These are phyloP conservation scores for Calamus simplicifolius DNA, from an alignment of 176 grass and related monocot genomes.

Conservation along the genomic window DNA sequence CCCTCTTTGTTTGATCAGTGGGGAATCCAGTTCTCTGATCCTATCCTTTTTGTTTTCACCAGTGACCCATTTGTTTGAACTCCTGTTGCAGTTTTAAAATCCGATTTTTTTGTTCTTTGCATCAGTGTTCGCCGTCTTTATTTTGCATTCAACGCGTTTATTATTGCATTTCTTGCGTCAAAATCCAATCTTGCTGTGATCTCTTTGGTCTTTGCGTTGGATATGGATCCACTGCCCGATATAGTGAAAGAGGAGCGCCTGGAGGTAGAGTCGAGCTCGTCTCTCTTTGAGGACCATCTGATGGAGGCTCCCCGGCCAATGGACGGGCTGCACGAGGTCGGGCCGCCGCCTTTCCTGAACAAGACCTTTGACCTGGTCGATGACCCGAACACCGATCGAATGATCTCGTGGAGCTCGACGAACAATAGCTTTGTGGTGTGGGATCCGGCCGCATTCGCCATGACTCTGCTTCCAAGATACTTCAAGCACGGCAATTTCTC, in stretches of 20 bases:
- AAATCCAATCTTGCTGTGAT: background rate
- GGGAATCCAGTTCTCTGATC: no score
- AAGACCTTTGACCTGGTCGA: constrained; percentile 15
- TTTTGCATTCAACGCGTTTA: no score
- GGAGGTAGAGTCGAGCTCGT: background rate
- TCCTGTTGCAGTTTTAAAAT: no score
- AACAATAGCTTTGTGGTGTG: constrained; percentile 14
- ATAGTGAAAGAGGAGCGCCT: constrained; percentile 9
- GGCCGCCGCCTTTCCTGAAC: constrained; percentile 13
- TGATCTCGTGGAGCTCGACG: constrained; percentile 2
- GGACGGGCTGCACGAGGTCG: constrained; percentile 7
- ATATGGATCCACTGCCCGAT: background rate
- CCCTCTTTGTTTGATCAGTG: no score
- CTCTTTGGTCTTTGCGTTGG: background rate
- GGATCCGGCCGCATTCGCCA: constrained; percentile 6
- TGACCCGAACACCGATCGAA: constrained; percentile 1
- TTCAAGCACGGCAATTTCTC: constrained; percentile 19
- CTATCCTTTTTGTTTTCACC: no score
- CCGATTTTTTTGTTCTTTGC: no score
- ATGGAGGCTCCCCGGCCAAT: constrained; percentile 4
- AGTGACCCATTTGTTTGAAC: no score
- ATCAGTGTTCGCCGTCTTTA: no score
- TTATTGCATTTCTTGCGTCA: background rate
- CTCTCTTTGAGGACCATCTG: background rate
- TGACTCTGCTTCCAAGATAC: constrained; percentile 7